Evolutionary conservation across 768 basidiomycete genomes (phyloP).

Genomic region (Russula sp.): DNA sequence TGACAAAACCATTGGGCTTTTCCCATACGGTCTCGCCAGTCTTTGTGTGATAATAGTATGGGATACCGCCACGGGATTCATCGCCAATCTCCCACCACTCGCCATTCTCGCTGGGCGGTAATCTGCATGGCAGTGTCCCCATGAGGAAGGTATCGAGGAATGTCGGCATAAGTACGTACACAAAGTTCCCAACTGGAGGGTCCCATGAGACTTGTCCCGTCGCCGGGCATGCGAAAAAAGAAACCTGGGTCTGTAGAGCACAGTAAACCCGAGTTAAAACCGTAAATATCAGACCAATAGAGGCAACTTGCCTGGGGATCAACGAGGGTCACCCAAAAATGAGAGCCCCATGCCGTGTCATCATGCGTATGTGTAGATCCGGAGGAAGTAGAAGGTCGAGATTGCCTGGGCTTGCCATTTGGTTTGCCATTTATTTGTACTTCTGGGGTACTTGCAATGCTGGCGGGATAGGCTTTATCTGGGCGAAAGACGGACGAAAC

Average conservation of each 20-base stretch:
- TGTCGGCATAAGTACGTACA: conserved; percentile 49
- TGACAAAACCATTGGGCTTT: conserved; percentile 83
- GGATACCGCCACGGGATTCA: conserved; percentile 74
- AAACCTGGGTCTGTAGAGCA: conserved; percentile 49
- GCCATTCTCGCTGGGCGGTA: conserved; percentile 79
- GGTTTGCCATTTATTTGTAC: conserved; percentile 35
- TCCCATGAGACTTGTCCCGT: conserved; percentile 94
- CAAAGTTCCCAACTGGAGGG: conserved; percentile 83
- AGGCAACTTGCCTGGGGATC: conserved; percentile 81
- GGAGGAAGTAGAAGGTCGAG: conserved; percentile 22
- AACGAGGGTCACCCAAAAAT: conserved; percentile 92
- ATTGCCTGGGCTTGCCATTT: conserved; percentile 32
- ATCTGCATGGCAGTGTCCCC: conserved; percentile 41
- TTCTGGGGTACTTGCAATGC: conserved; percentile 29
- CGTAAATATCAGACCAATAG: conserved; percentile 15
- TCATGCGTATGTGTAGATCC: conserved; percentile 19
- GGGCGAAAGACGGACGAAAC: conserved; percentile 9
- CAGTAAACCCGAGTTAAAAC: conserved; percentile 31
- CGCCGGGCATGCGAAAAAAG: conserved; percentile 91
- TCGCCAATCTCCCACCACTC: conserved; percentile 97
- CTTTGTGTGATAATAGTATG: conserved; percentile 94
- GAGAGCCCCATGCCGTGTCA: conserved; percentile 65
- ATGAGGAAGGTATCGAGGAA: conserved; percentile 21
- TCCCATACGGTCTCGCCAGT: conserved; percentile 92
- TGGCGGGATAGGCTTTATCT: conserved; percentile 15